Evolutionary conservation across 2,329 filamentous ascomycete genomes (phyloP).

Genomic region (Paecilomyces sp.): DNA sequence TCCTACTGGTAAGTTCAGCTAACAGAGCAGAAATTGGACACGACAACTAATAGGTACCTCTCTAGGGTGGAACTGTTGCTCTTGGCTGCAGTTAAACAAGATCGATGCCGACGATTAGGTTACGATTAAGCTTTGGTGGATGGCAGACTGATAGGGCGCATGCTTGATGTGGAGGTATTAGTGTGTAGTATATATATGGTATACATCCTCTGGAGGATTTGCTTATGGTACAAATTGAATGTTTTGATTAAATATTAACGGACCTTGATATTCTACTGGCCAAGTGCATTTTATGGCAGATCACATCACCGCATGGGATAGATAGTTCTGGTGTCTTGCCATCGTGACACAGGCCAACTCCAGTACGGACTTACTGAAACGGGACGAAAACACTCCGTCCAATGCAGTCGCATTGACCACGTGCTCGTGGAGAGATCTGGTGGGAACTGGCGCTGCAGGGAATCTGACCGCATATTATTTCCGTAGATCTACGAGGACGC

Average conservation of each 20-base stretch:
- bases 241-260: not conserved
- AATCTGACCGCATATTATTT: too few relatives aligned
- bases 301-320: too few relatives aligned
- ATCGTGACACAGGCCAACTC: too few relatives aligned
- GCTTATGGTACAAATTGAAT: not conserved
- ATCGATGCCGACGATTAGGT: not conserved
- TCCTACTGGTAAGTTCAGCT: not conserved
- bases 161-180: not conserved
- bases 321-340: too few relatives aligned
- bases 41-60: not conserved
- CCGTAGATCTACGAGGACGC: too few relatives aligned
- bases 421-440: too few relatives aligned
- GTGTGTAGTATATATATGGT: not conserved
- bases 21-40: not conserved
- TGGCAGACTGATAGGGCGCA: not conserved
- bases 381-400: too few relatives aligned
- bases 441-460: too few relatives aligned
- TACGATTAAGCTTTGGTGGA: not conserved
- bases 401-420: too few relatives aligned
- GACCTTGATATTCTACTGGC: too few relatives aligned
- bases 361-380: too few relatives aligned
- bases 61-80: not conserved
- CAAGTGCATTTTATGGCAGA: too few relatives aligned
- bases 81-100: not conserved
- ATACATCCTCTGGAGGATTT: not conserved